These are phyloP conservation scores for Russula earlei DNA, from an alignment of 768 basidiomycete genomes.

Conservation along the genomic window DNA sequence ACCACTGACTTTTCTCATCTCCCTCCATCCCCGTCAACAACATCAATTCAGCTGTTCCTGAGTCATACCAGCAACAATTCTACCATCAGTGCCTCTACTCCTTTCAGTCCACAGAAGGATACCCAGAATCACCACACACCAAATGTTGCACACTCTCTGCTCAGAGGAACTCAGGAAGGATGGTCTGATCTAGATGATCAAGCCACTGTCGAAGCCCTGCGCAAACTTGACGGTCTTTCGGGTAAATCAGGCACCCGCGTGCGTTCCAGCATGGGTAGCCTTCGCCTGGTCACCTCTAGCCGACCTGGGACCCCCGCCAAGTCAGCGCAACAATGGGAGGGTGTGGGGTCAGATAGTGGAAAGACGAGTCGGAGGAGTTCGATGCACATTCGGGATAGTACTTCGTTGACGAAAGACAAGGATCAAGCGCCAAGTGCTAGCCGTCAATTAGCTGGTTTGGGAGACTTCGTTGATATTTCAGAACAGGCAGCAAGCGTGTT, in stretches of 20 bases:
- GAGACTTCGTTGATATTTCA: conserved; percentile 26
- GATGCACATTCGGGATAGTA: conserved; percentile 33
- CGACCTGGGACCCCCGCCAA: conserved; percentile 65
- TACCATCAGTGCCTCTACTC: conserved; percentile 30
- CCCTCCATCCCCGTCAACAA: conserved; percentile 85
- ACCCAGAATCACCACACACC: conserved; percentile 37
- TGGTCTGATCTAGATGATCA: conserved; percentile 85
- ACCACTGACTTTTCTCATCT: conserved; percentile 80
- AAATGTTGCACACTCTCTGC: conserved; percentile 74
- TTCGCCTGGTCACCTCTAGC: conserved; percentile 45
- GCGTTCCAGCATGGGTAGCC: conserved; percentile 55
- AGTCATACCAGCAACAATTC: conserved; percentile 42
- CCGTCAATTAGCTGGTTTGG: conserved; percentile 32
- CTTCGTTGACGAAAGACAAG: conserved; percentile 38
- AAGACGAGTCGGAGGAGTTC: conserved; percentile 32
- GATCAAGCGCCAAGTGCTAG: conserved; percentile 26
- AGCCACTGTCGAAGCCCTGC: conserved; percentile 81
- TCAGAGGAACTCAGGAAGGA: conserved; percentile 82
- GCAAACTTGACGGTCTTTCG: conserved; percentile 84
- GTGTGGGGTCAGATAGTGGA: conserved; percentile 35
- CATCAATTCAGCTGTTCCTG: conserved; percentile 78
- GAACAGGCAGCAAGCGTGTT: conserved; percentile 41
- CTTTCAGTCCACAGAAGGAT: conserved; percentile 33
- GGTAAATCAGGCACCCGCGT: conserved; percentile 61
- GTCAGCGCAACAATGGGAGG: conserved; percentile 65